phyloP scores from a whole-genome alignment of 306 rosid genomes.

The Arachis hypogaea region DNA sequence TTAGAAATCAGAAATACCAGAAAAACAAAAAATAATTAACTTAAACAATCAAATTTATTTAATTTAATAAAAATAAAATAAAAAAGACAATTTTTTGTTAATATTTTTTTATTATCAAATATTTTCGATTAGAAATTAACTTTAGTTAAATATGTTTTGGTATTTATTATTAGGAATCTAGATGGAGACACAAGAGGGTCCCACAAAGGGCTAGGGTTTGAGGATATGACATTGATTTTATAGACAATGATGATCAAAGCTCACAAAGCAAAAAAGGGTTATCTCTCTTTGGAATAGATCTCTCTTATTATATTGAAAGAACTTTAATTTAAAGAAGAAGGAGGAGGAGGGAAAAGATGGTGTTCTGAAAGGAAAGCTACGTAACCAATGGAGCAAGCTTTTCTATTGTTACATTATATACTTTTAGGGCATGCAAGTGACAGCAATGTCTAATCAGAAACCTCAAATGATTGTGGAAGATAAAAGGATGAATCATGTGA shows the following conservation, averaged over 20 bases:
- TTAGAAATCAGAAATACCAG: not conserved
- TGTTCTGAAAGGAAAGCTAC: constrained; percentile 30
- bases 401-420: not conserved
- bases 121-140: not conserved
- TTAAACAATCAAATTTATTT: no score
- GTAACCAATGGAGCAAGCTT: constrained; percentile 41
- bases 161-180: constrained; percentile 11
- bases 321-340: constrained; percentile 42
- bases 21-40: no score
- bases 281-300: constrained; percentile 25
- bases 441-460: constrained; percentile 40
- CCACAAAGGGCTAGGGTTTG: constrained; percentile 13
- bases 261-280: constrained; percentile 39
- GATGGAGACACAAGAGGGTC: constrained; percentile 47
- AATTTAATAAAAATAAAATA: no score
- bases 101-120: no score
- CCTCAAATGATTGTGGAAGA: constrained; percentile 44
- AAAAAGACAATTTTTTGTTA: no score
- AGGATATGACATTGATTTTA: constrained; percentile 31
- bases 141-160: constrained; percentile 25
- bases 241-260: constrained; percentile 35
- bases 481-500: constrained; percentile 41
- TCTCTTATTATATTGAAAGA: constrained; percentile 39
- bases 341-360: constrained; percentile 26
- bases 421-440: constrained; percentile 39